A percentile compares a stretch with the other conserved stretches of the same genome.
These are phyloP conservation scores for Fusarium euwallaceae DNA, from an alignment of 2,329 filamentous ascomycete species.

Conservation along the genomic window DNA sequence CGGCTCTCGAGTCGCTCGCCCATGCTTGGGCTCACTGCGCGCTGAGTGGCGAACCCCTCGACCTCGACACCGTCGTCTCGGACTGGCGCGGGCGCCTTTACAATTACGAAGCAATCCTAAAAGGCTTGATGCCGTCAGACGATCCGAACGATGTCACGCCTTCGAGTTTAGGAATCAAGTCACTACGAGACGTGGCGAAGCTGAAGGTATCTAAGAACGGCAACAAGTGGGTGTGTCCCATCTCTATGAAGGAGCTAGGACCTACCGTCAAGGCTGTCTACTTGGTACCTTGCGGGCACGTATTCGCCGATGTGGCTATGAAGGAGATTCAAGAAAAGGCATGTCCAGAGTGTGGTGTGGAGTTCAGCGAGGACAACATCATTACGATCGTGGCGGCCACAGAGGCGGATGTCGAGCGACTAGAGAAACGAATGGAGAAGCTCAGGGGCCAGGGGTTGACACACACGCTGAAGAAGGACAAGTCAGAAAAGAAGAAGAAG, in stretches of 20 bases:
- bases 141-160: conserved; percentile 66
- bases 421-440: conserved; percentile 76
- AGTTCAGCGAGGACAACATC: conserved; percentile 80
- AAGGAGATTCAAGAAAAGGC: conserved; percentile 77
- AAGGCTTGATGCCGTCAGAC: conserved; percentile 69
- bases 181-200: conserved; percentile 87
- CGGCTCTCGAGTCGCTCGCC: conserved; percentile 84
- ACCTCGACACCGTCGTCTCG: conserved; percentile 80
- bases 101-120: conserved; percentile 91
- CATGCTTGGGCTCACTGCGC: conserved; percentile 92
- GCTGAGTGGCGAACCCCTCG: conserved; percentile 82
- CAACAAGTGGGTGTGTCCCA: conserved; percentile 83
- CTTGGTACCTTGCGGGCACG: conserved; percentile 94
- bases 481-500: conserved; percentile 75
- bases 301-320: conserved; percentile 88
- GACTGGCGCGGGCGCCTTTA: conserved; percentile 88
- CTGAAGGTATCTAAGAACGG: conserved; percentile 73
- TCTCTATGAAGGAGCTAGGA: conserved; percentile 89
- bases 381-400: conserved; percentile 84
- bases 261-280: conserved; percentile 86
- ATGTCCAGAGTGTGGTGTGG: conserved; percentile 80
- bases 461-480: conserved; percentile 90
- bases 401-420: conserved; percentile 76
- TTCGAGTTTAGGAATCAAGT: conserved; percentile 74
- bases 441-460: conserved; percentile 80